Evolutionary conservation across 2,329 filamentous ascomycete genomes (phyloP).

Genomic region (Apiospora aurea): DNA sequence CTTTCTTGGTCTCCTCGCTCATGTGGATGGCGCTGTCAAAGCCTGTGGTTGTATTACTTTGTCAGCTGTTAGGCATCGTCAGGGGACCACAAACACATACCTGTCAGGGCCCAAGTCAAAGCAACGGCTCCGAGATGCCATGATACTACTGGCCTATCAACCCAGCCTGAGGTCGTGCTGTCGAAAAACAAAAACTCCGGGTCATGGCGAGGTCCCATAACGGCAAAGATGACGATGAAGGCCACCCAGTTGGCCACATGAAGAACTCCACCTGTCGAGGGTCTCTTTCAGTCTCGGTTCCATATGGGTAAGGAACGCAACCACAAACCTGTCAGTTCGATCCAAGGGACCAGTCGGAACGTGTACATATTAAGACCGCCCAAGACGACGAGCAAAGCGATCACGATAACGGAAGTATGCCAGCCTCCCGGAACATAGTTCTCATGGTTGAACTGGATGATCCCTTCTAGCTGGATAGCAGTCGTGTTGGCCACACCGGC

Average conservation of each 20-base stretch:
- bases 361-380: conserved; percentile 6
- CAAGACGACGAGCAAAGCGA: neutral
- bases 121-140: neutral
- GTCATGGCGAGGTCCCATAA: neutral
- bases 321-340: neutral
- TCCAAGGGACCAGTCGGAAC: conserved; percentile 13
- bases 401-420: neutral
- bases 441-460: neutral
- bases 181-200: neutral
- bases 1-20: conserved; percentile 52
- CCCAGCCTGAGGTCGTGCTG: conserved; percentile 3
- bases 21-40: conserved; percentile 57
- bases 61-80: neutral
- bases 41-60: conserved; percentile 36
- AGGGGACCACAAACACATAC: neutral
- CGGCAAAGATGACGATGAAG: conserved; percentile 16
- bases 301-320: too few species aligned
- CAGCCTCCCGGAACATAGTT: conserved; percentile 4
- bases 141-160: neutral
- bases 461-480: neutral
- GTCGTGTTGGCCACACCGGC: conserved; percentile 16
- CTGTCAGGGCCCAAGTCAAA: neutral
- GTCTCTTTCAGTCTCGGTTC: neutral
- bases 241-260: conserved; percentile 9
- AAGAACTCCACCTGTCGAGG: neutral